Evolutionary conservation across 331 rosid species (phyloP), one percentile per base, ranked within the genome.

Genomic region (Quercus tomentella): DNA sequence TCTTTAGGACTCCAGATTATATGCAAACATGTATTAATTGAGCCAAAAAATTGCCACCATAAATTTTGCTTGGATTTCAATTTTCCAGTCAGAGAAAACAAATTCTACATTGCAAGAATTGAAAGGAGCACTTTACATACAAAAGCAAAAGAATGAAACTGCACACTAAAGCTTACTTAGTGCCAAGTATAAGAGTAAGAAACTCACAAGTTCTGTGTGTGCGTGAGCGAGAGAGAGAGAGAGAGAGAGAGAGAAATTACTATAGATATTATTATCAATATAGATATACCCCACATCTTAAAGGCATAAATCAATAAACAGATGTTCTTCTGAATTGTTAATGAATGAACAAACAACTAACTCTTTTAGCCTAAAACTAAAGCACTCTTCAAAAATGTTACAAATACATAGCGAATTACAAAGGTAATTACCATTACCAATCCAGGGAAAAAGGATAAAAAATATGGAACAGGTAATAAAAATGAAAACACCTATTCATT

Each of bases 401-500:
- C 82, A 86, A 49, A 61, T 25, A 60, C 15, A 22, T 45, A 26
- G 26, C 77, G 76, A 73, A 81, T 52, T 56, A 22, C 62, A 60
- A 51, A 63, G 12, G 30, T 3, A 72, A 23, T 22, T 76, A 54
- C 12, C 69, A 73, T n/a, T 41, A 51, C 35, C n/a, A 57, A 63
- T 55, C 72, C 77, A 21, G 51, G 23, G 35, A 51, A 45, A 26
- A 2, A 67, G 11, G n/a, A 66, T n/a, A 17, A 66, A 31, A 31
- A 73, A 30, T 56, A 67, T 16, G 52, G 28, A 37, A 41, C 68
- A 22, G 69, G 73, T 33, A 30, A 21, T 71, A 31, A n/a, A 58
- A 73, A 25, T 37, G 41, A 76, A 70, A 79, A 56, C 72, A 65
- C 49, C 93, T 92, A 88, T 71, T 91, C 89, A 2, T 89, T 26